These are phyloP conservation scores for Candida labiduridarum DNA, from an alignment of 1,139 yeast species.

Conservation along the genomic window DNA sequence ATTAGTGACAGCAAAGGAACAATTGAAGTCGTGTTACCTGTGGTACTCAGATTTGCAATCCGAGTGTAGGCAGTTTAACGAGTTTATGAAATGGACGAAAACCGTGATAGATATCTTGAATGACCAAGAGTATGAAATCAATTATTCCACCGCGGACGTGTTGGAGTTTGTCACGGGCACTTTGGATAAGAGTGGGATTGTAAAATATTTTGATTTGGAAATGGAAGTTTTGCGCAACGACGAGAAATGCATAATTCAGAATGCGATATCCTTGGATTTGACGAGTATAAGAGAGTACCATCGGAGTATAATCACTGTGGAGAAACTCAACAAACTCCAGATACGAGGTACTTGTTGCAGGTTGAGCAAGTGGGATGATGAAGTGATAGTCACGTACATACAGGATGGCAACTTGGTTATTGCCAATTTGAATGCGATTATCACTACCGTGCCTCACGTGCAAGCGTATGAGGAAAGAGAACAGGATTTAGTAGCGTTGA, in stretches of 20 bases:
- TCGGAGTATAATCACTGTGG: conserved; percentile 9
- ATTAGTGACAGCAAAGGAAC: conserved; percentile 23
- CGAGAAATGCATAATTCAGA: background rate
- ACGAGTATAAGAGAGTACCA: conserved; percentile 8
- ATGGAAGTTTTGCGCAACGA: conserved; percentile 1
- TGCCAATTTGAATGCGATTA: conserved; percentile 7
- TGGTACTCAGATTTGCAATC: conserved; percentile 51
- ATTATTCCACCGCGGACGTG: conserved; percentile 22
- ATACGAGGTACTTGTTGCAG: conserved; percentile 9
- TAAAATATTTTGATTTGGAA: conserved; percentile 23
- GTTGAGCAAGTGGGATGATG: conserved; percentile 5
- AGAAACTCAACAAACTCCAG: conserved; percentile 2
- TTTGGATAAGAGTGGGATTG: conserved; percentile 27
- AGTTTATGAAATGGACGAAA: conserved; percentile 54
- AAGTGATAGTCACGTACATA: conserved; percentile 11
- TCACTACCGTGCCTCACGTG: conserved; percentile 9
- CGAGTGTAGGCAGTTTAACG: conserved; percentile 54
- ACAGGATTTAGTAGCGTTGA: conserved; percentile 12
- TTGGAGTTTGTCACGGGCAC: conserved; percentile 32
- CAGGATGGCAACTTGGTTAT: conserved; percentile 20
- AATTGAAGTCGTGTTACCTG: conserved; percentile 40
- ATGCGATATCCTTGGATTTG: background rate
- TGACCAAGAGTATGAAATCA: conserved; percentile 11
- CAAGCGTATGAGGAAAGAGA: conserved; percentile 11
- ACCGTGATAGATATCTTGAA: conserved; percentile 35